phyloP scores from a whole-genome alignment of 495 filamentous ascomycete genomes.

The Tirmania nivea region DNA sequence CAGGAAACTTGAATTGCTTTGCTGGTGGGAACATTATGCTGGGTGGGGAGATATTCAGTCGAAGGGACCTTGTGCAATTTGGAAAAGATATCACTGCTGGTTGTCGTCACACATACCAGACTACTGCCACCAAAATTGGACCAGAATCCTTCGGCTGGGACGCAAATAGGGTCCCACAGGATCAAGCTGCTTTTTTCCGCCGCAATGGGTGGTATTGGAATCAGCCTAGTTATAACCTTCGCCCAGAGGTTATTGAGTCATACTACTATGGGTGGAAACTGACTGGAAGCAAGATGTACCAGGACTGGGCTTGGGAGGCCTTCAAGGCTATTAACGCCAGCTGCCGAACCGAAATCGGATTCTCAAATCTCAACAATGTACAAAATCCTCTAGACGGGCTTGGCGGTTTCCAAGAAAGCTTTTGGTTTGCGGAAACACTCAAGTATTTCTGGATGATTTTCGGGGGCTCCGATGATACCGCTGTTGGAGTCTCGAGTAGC shows the following conservation, averaged over 20 bases:
- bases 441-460: conserved; percentile 68
- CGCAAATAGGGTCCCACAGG: conserved; percentile 23
- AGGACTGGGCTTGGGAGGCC: conserved; percentile 69
- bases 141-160: conserved; percentile 64
- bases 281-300: conserved; percentile 50
- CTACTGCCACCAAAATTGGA: conserved; percentile 50
- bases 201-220: conserved; percentile 52
- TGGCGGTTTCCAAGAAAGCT: conserved; percentile 62
- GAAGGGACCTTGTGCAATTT: conserved; percentile 45
- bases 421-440: conserved; percentile 74
- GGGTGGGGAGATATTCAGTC: conserved; percentile 47
- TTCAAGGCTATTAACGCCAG: conserved; percentile 42
- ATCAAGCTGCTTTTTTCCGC: conserved; percentile 37
- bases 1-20: conserved; percentile 61
- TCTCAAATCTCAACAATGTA: conserved; percentile 43
- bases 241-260: conserved; percentile 72
- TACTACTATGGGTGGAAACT: conserved; percentile 73
- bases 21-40: conserved; percentile 72
- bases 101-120: conserved; percentile 53
- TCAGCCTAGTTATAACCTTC: conserved; percentile 39
- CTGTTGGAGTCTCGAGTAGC: conserved; percentile 34
- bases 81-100: conserved; percentile 51
- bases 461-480: conserved; percentile 32
- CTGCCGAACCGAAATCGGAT: conserved; percentile 39
- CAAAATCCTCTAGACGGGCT: conserved; percentile 34